Percentiles rank a stretch among this genome's conserved stretches.
These are phyloP conservation scores for Pichia insulana DNA, from an alignment of 805 yeast genomes.

Conservation along the genomic window DNA sequence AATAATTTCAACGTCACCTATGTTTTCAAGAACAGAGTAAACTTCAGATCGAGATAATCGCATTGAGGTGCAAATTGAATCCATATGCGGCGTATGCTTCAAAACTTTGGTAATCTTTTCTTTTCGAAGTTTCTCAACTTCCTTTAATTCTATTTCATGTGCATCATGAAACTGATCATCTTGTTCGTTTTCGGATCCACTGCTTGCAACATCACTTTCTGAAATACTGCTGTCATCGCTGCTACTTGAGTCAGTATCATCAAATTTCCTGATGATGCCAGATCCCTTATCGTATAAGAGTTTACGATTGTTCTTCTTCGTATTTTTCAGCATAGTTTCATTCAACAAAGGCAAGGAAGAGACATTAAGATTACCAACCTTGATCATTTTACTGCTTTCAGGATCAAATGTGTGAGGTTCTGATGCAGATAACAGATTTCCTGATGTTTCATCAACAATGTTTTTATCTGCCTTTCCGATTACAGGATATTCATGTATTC, in stretches of 20 bases:
- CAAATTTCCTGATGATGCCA: neutral
- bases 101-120: conserved; percentile 35
- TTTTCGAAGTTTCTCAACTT: conserved; percentile 24
- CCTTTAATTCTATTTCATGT: conserved; percentile 15
- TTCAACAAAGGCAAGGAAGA: neutral
- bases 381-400: neutral
- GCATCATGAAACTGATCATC: conserved; percentile 4
- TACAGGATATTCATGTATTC: conserved; percentile 73
- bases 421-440: neutral
- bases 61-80: conserved; percentile 63
- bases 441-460: conserved; percentile 21
- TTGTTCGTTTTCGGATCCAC: neutral
- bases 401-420: neutral
- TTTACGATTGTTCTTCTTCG: neutral
- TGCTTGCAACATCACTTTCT: neutral
- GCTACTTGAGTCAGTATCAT: neutral
- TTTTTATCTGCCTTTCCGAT: conserved; percentile 33
- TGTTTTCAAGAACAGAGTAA: conserved; percentile 34
- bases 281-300: too few relatives aligned
- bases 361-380: neutral
- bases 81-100: conserved; percentile 47
- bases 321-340: neutral
- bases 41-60: conserved; percentile 48
- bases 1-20: conserved; percentile 29
- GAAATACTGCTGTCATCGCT: neutral